These are phyloP conservation scores for Gracilaria vermiculophylla DNA, from an alignment of 23 red algal genomes.

Conservation along the genomic window DNA sequence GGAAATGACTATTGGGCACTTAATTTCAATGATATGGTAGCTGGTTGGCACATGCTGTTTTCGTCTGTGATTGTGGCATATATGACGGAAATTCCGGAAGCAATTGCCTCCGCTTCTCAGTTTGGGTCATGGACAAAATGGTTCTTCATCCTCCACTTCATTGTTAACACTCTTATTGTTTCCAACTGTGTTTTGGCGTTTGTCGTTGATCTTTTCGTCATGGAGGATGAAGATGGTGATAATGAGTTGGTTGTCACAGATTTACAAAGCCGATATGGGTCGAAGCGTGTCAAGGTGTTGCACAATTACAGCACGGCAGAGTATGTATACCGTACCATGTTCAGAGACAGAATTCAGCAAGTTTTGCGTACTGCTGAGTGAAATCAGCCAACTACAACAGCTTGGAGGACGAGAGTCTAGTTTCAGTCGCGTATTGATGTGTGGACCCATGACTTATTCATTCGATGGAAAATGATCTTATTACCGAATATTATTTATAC, in stretches of 20 bases:
- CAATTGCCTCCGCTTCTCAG: conserved; percentile 42
- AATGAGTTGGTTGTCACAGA: conserved; percentile 7
- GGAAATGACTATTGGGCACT: conserved; percentile 69
- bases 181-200: conserved; percentile 69
- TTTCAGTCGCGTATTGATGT: too few relatives aligned
- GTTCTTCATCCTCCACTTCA: conserved; percentile 59
- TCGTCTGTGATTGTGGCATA: conserved; percentile 72
- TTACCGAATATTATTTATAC: too few relatives aligned
- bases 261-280: conserved; percentile 50
- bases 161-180: conserved; percentile 62
- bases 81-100: conserved; percentile 64
- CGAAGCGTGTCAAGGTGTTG: conserved; percentile 56
- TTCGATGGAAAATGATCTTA: too few relatives aligned
- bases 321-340: conserved; percentile 54
- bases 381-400: too few relatives aligned
- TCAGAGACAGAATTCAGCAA: conserved; percentile 44
- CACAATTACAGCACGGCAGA: conserved; percentile 49
- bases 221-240: conserved; percentile 40
- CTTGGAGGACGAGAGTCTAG: too few relatives aligned
- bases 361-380: background rate
- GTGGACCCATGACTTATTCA: too few relatives aligned
- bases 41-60: conserved; percentile 70
- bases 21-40: conserved; percentile 78
- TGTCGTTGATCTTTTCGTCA: conserved; percentile 69
- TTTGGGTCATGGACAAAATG: conserved; percentile 57